Base-by-base conservation (phyloP, 148 eudicot species). In the Amaranthus cruentus region DNA sequence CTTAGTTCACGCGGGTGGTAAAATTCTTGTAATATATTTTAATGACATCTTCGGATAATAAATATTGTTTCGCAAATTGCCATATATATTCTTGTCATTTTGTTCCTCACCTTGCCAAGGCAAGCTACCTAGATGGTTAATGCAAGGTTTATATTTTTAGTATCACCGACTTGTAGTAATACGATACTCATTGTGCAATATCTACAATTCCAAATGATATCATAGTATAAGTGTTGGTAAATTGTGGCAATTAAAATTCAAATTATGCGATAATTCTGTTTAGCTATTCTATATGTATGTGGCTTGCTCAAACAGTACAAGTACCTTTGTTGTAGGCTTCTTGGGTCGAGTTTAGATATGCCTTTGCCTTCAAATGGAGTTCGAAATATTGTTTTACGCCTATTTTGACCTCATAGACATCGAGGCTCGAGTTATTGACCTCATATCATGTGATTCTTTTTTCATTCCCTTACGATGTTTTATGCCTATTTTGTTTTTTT, bases 1-100 rank as follows among this genome's bases (percentile, higher is more conserved):
- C 86, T 90, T 18, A 87, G 91, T 74, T 85, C 90, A 52, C 89
- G 88, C 81, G 91, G 90, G 58, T 88, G 90, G 92, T 90, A 81
- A 84, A 79, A 74, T 48, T 49, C 71, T 18, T 15, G 58, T 10
- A 28, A 55, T 68, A 18, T 55, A 49, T 6, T 2, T 58, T 58
- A 56, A 61, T 43, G 28, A 42, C 70, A 38, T 51, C 54, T 61
- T 21, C 44, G 44, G 38, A 44, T 46, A 47, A 54, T 55, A 64
- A 38, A 53, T 28, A 21, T 21, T 53, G 18, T 14, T 44, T 67
- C 61, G 42, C 51, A 65, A 52, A 44, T 42, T 62, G 50, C n/a
- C 58, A 58, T 59, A 69, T 63, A 69, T 66, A 47, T 58, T 28
- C 57, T 67, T 66, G 51, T 50, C 50, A 6, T 50, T 60, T 78